Evolutionary conservation across 179 eudicot genomes (phyloP), one percentile per base, ranked within the genome.

Genomic region (Heliamphora pulchella): DNA sequence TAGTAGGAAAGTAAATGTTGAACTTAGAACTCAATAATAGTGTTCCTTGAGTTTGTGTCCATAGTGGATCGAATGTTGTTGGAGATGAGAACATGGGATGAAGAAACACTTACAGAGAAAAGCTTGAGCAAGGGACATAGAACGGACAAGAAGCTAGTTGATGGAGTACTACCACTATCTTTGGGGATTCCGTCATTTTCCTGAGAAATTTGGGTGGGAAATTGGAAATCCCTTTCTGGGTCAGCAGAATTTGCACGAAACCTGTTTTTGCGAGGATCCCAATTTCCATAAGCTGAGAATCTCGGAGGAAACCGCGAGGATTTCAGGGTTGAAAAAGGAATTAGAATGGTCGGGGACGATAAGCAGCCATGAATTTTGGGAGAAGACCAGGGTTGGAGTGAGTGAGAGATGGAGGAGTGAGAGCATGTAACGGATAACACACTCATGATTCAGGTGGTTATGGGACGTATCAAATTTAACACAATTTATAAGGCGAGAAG

Each of bases 51-150:
- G 51, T 48, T 48, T 48, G 5, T 48, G 51, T 48, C 5, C 51
- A 48, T 48, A 48, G 51, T 48, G 51, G 51, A 48, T 2, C 51
- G 5, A 48, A 48, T 48, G 3, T 1, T 46, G 8, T 1, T 46
- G 2, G 74, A 8, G 5, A n/a, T 18, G 48, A 59, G 17, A 62
- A 47, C 5, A n/a, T 43, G 39, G 22, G 22, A 63, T 2, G 46
- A 18, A 18, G 1, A 48, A 17, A 48, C 14, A 79, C 86, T 83
- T 64, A 86, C 86, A 22, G 86, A 81, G 79, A 86, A 86, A 76
- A 86, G 79, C 77, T 86, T 88, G 71, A 88, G 88, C 84, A 88
- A 68, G 31, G 90, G 90, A 62, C 90, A 88, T n/a, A 88, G 90
- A 70, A 88, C 69, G 63, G 90, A 86, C 62, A 88, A 77, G 80